These are phyloP conservation scores for Udeniomyces megalosporus DNA, from an alignment of 768 basidiomycete species.

Conservation along the genomic window DNA sequence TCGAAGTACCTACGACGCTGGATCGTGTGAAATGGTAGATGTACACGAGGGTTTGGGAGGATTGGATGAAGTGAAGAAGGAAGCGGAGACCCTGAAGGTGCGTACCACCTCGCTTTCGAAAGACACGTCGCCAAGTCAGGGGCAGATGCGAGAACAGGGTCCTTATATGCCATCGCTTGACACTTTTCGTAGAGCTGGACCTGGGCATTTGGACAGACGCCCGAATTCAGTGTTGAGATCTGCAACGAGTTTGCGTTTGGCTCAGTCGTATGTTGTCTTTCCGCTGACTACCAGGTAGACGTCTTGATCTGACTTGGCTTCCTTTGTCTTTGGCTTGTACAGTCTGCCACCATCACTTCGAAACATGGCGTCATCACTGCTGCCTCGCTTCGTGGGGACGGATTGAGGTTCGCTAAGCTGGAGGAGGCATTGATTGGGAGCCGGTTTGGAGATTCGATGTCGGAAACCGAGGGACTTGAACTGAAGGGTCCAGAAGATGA, in stretches of 20 bases:
- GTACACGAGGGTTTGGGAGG: conserved; percentile 32
- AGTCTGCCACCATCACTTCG: conserved; percentile 40
- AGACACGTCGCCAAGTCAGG: background rate
- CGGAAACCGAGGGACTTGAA: background rate
- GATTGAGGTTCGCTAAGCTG: background rate
- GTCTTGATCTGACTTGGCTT: background rate
- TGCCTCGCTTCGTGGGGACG: background rate
- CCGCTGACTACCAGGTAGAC: background rate
- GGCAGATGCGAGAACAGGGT: background rate
- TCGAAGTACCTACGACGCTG: conserved; percentile 23
- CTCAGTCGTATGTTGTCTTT: conserved; percentile 18
- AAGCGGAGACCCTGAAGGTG: conserved; percentile 59
- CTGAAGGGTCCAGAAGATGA: background rate
- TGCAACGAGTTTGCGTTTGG: conserved; percentile 30
- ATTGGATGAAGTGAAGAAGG: conserved; percentile 43
- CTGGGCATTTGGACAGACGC: conserved; percentile 85
- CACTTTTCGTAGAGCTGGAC: conserved; percentile 54
- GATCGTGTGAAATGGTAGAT: conserved; percentile 32
- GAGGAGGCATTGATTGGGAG: background rate
- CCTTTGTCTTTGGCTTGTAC: background rate
- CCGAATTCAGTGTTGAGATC: conserved; percentile 64
- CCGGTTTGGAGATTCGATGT: background rate
- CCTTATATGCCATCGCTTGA: background rate
- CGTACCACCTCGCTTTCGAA: conserved; percentile 18
- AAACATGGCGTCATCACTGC: conserved; percentile 47